Base-by-base conservation (phyloP, 139 green algal species). In the Microglena sp. region DNA sequence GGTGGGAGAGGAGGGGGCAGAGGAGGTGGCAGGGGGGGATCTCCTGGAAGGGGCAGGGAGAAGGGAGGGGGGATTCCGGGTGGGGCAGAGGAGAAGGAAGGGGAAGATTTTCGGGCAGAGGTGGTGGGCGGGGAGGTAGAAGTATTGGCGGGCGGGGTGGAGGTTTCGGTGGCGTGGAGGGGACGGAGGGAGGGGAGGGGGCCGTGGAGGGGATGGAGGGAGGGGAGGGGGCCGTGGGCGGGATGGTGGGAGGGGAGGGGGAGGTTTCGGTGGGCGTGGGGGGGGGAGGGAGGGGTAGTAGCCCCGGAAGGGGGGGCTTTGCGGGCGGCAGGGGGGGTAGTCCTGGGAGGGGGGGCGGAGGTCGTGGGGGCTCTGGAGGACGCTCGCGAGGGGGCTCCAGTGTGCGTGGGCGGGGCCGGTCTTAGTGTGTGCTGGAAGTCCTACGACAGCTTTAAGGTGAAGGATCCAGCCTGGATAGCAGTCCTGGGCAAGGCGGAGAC, bases 21-120 rank as follows among this genome's bases (percentile, higher is more conserved):
- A 29, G 2, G 6, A 43, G 5, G 40, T 36, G 30, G 43, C 55
- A 4, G 36, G 46, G n/a, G 55, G n/a, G 29, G 55, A 40, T 15
- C 5, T 29, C 5, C 55, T 15, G 26, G 28, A 33, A 33, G 21
- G 26, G 60, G 5, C 35, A 3, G n/a, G 2, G 35, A 15, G 35
- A 24, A 24, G 24, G 60, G 64, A 31, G 36, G 64, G 3, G 4
- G 70, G 15, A 45, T 64, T 6, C n/a, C 46, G 24, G 44, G 69
- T 2, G 54, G 61, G 3, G 45, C 56, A 18, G 33, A 45, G 2
- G 6, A 43, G 5, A 32, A 36, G 30, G 43, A 55, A 4, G 36
- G 46, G n/a, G 55, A 15, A 35, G 55, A 40, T 15, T 33, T 29
- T 4, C 55, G 8, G 26, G 28, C 27, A 33, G 21, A 18, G 60